Percentiles rank a stretch among this genome's conserved stretches.
phyloP scores from a whole-genome alignment of 1,284 basidiomycete genomes.

The Anthracocystis walkeri region DNA sequence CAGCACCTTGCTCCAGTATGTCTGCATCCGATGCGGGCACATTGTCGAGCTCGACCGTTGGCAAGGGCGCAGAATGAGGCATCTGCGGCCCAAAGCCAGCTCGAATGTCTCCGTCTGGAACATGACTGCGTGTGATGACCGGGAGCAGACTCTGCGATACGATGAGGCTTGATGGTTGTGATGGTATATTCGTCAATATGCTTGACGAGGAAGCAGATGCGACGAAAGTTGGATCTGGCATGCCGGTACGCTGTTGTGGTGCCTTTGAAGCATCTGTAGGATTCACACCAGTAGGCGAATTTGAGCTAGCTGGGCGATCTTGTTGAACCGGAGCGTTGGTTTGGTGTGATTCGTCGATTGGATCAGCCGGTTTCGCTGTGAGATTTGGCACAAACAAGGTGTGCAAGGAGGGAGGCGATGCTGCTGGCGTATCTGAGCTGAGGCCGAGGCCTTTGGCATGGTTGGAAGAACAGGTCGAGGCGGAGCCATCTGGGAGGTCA shows the following conservation, averaged over 20 bases:
- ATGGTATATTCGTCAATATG: background rate
- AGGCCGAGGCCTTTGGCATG: constrained; percentile 16
- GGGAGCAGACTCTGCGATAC: background rate
- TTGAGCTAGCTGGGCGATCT: background rate
- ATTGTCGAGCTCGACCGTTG: too few species aligned
- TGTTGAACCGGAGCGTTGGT: background rate
- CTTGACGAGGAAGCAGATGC: background rate
- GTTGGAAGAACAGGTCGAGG: constrained; percentile 24
- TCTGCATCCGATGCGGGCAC: background rate
- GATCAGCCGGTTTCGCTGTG: background rate
- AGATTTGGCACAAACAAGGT: background rate
- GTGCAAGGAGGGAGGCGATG: constrained; percentile 1
- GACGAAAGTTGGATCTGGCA: background rate
- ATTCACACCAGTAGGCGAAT: background rate
- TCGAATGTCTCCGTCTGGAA: background rate
- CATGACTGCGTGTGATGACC: constrained; percentile 9
- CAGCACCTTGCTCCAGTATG: background rate
- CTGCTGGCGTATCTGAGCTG: background rate
- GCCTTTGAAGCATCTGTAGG: background rate
- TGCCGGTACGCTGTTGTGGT: background rate
- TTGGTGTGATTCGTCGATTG: background rate
- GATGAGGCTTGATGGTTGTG: constrained; percentile 1
- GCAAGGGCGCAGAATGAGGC: background rate
- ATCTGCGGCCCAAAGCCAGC: background rate
- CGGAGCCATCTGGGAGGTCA: constrained; percentile 9